These are phyloP conservation scores for Colletotrichum australisinense DNA, from an alignment of 2,329 filamentous ascomycete genomes.

Conservation along the genomic window DNA sequence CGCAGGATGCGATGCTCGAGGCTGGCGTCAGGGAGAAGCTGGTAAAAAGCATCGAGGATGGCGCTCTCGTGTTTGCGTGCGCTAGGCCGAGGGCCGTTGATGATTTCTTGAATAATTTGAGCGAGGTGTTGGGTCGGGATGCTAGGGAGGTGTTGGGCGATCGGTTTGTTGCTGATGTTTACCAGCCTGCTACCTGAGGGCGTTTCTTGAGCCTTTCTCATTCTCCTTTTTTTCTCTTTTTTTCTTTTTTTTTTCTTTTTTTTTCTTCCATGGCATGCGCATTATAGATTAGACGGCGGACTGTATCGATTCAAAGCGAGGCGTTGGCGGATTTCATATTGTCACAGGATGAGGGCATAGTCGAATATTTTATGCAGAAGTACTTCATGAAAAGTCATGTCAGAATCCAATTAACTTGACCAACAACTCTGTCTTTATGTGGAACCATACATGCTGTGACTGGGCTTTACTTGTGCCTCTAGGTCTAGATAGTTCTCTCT, in stretches of 20 bases:
- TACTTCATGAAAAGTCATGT: not conserved
- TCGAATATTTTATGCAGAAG: not conserved
- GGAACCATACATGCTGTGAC: not conserved
- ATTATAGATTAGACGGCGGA: not conserved
- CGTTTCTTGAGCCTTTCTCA: not conserved
- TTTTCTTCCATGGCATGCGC: not conserved
- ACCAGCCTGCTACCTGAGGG: constrained; percentile 28
- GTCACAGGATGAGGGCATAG: not conserved
- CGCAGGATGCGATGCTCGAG: constrained; percentile 33
- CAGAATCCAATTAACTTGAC: not conserved
- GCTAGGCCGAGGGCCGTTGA: constrained; percentile 31
- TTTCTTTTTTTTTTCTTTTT: too few species aligned
- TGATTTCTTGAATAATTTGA: constrained; percentile 26
- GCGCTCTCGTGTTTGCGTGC: constrained; percentile 33
- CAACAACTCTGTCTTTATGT: not conserved
- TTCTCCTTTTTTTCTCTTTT: not conserved
- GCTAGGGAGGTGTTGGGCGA: constrained; percentile 31
- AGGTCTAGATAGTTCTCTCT: too few species aligned
- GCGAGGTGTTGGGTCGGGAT: constrained; percentile 29
- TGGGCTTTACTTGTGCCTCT: not conserved
- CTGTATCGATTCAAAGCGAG: not conserved
- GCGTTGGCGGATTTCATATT: not conserved
- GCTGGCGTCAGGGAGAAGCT: constrained; percentile 13
- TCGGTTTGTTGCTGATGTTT: constrained; percentile 32
- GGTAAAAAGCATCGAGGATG: constrained; percentile 13